A percentile compares a stretch with the other conserved stretches of the same genome.
phyloP scores from a whole-genome alignment of 2,329 filamentous ascomycete species.

The Harringtonia aguacate region DNA sequence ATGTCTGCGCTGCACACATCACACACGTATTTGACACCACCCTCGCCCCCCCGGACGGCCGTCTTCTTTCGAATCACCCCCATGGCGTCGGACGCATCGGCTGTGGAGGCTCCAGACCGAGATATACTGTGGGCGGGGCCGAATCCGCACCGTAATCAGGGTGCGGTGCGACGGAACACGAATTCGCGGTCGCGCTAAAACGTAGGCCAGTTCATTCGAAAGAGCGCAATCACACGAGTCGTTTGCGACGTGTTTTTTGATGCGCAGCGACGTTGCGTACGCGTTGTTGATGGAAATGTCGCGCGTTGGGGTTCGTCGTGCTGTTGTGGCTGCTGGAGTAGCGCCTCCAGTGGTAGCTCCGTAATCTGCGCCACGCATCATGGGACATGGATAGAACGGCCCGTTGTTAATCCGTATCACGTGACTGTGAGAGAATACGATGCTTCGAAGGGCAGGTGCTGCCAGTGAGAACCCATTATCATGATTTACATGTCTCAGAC shows the following conservation, averaged over 20 bases:
- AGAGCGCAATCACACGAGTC: conserved; percentile 9
- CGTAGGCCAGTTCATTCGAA: conserved; percentile 4
- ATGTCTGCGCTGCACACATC: conserved; percentile 96
- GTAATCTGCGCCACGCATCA: not conserved
- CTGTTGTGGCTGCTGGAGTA: not conserved
- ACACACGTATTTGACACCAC: conserved; percentile 90
- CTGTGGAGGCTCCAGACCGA: not conserved
- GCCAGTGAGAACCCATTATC: not conserved
- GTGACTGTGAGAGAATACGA: not conserved
- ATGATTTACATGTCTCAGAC: not conserved
- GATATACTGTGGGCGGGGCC: not conserved
- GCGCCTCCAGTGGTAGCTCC: not conserved
- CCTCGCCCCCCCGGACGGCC: conserved; percentile 72
- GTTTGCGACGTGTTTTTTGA: conserved; percentile 9
- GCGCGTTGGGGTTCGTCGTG: not conserved
- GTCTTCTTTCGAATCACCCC: conserved; percentile 96
- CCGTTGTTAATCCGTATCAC: not conserved
- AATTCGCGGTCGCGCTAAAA: conserved; percentile 1
- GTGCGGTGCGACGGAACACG: not conserved
- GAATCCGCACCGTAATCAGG: not conserved
- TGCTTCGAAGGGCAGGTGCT: not conserved
- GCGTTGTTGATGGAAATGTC: conserved; percentile 12
- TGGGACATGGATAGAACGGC: not conserved
- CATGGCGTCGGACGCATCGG: conserved; percentile 40
- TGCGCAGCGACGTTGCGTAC: conserved; percentile 6